Conservation (phyloP, 805 yeast genomes). For the Lachancea meyersii region DNA sequence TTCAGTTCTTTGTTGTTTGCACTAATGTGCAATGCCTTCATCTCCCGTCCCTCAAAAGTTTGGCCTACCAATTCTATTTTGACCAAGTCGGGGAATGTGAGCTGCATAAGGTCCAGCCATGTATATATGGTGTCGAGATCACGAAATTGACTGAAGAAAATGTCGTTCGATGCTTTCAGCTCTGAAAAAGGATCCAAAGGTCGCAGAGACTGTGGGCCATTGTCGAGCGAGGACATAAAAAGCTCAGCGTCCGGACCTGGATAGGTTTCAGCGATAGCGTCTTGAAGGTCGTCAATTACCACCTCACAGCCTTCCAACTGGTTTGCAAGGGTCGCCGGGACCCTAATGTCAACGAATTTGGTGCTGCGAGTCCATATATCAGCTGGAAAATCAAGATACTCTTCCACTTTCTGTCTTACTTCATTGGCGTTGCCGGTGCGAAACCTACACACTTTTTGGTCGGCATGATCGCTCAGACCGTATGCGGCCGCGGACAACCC, state of each 20-base stretch:
- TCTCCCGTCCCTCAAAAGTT: conserved; percentile 67
- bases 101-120: conserved; percentile 60
- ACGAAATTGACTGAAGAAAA: conserved; percentile 67
- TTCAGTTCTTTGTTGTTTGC: conserved; percentile 37
- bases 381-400: conserved; percentile 7
- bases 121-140: conserved; percentile 60
- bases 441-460: conserved; percentile 24
- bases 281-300: conserved; percentile 52
- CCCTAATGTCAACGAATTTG: conserved; percentile 43
- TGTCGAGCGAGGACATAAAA: conserved; percentile 6
- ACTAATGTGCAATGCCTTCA: conserved; percentile 60
- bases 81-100: conserved; percentile 60
- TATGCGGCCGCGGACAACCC: background rate
- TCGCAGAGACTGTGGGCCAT: conserved; percentile 2
- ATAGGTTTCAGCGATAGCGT: conserved; percentile 48
- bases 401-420: background rate
- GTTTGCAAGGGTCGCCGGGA: conserved; percentile 13
- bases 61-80: conserved; percentile 62
- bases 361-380: conserved; percentile 47
- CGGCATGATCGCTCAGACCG: conserved; percentile 14
- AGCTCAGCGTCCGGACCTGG: conserved; percentile 30
- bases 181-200: conserved; percentile 6
- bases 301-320: conserved; percentile 30
- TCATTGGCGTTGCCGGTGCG: conserved; percentile 7
- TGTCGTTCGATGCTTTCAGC: conserved; percentile 33